Evolutionary conservation across 1,284 basidiomycete genomes (phyloP), one percentile per base, ranked within the genome.

Genomic region (Heterobasidion annosum): DNA sequence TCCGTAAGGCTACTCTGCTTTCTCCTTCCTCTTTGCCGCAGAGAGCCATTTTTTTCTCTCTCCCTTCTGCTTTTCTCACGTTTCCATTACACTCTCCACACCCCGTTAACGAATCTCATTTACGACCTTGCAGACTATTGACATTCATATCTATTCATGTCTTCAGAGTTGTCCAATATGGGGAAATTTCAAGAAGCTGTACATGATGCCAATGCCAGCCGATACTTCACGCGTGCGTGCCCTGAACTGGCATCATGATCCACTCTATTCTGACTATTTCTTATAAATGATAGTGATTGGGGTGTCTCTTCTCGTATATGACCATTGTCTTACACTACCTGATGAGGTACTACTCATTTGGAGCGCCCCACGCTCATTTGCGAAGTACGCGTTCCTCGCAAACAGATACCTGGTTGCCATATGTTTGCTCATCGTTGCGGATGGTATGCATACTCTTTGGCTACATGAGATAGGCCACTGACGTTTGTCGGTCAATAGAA

Each of bases 321-420:
- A 51, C 50, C 50, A 51, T 13, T 13, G 35, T 13, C 50, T 51
- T 18, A 51, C 50, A 12, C 40, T 51, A 6, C 19, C 50, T 12
- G 50, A 51, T 18, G 50, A 51, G 25, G 40, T 43, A 13, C 3
- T 10, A 37, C 34, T 42, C 18, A 51, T 51, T n/a, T 51, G 50
- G 50, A 51, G 5, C 15, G 50, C 50, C 8, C 50, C 50, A 37
- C 32, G 50, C 12, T 51, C 50, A 16, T 51, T 33, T 33, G 50
- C 50, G 8, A 51, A 51, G n/a, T 51, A 43, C 10, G 18, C 34
- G 10, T 51, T 51, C n/a, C 50, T 51, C 8, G 40, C 40, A 8
- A 51, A 51, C 43, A 33, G 50, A 18, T 51, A 51, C 32, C 15
- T 43, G 8, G 50, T 51, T 15, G 50, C 50, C 2, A 10, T 19